Evolutionary conservation across 2,329 filamentous ascomycete species (phyloP).

Genomic region (Phaeomoniella chlamydospora): DNA sequence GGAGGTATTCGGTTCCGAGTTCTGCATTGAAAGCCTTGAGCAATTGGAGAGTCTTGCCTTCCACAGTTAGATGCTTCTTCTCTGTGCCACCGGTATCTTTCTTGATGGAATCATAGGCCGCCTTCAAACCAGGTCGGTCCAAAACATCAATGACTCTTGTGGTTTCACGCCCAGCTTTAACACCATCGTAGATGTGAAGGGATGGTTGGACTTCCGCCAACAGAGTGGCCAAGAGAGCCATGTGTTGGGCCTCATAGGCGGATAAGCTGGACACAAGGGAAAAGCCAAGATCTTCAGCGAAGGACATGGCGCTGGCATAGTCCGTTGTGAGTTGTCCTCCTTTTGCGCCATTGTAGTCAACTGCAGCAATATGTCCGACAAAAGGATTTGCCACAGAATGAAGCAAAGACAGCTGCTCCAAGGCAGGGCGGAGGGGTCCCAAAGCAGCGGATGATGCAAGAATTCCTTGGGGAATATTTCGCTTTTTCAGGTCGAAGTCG

Average conservation of each 20-base stretch:
- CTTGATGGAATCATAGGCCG: slow-evolving; percentile 53
- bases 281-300: slow-evolving; percentile 81
- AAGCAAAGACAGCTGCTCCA: slow-evolving; percentile 83
- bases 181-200: slow-evolving; percentile 77
- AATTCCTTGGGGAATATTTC: slow-evolving; percentile 81
- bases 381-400: slow-evolving; percentile 89
- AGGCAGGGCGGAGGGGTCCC: slow-evolving; percentile 60
- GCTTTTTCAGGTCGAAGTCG: slow-evolving; percentile 85
- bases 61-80: slow-evolving; percentile 55
- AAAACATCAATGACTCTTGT: slow-evolving; percentile 71
- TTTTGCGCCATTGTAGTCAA: slow-evolving; percentile 60
- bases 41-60: slow-evolving; percentile 57
- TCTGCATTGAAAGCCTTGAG: slow-evolving; percentile 72
- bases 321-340: slow-evolving; percentile 66
- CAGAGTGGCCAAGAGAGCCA: slow-evolving; percentile 76
- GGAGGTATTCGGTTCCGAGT: slow-evolving; percentile 80
- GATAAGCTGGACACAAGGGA: slow-evolving; percentile 75
- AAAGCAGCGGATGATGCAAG: slow-evolving; percentile 75
- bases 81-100: slow-evolving; percentile 47
- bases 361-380: slow-evolving; percentile 80
- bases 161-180: slow-evolving; percentile 69
- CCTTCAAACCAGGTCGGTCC: slow-evolving; percentile 54
- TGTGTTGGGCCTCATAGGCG: slow-evolving; percentile 86
- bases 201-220: slow-evolving; percentile 67
- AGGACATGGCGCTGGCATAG: slow-evolving; percentile 64